These are phyloP conservation scores for Podospora pseudocomata DNA, from an alignment of 495 filamentous ascomycete species.

Conservation along the genomic window DNA sequence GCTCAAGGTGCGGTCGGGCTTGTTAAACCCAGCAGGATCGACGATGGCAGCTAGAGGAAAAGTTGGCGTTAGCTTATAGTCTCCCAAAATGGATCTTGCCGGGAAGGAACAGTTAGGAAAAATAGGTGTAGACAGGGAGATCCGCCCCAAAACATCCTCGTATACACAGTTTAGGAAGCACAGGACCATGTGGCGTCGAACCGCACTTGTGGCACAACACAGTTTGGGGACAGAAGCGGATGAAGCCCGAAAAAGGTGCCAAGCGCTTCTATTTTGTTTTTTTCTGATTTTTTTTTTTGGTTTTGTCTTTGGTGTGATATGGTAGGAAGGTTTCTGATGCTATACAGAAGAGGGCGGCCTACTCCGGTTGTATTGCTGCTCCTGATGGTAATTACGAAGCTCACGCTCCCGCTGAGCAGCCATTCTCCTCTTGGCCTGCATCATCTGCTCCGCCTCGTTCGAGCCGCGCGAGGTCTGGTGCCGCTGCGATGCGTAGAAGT, in stretches of 20 bases:
- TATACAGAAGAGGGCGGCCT: slow-evolving; percentile 62
- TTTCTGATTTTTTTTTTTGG: slow-evolving; percentile 30
- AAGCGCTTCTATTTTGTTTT: slow-evolving; percentile 32
- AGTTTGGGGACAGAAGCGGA: slow-evolving; percentile 22
- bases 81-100: neutral
- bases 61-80: slow-evolving; percentile 38
- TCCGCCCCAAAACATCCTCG: slow-evolving; percentile 10
- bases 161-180: slow-evolving; percentile 35
- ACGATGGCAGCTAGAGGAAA: slow-evolving; percentile 67
- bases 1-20: slow-evolving; percentile 89
- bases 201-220: slow-evolving; percentile 41
- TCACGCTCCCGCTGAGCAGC: slow-evolving; percentile 98
- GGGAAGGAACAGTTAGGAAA: neutral
- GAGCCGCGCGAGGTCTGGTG: slow-evolving; percentile 78
- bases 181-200: slow-evolving; percentile 40
- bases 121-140: neutral
- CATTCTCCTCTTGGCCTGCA: slow-evolving; percentile 98
- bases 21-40: slow-evolving; percentile 61
- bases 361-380: slow-evolving; percentile 99
- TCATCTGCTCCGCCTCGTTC: slow-evolving; percentile 95
- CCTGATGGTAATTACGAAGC: slow-evolving; percentile 98
- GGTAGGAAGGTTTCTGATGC: slow-evolving; percentile 48
- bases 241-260: slow-evolving; percentile 25
- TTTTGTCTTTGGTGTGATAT: slow-evolving; percentile 45
- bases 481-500: slow-evolving; percentile 90